phyloP scores from a whole-genome alignment of 2,329 filamentous ascomycete species.

The Fusarium coffeatum region DNA sequence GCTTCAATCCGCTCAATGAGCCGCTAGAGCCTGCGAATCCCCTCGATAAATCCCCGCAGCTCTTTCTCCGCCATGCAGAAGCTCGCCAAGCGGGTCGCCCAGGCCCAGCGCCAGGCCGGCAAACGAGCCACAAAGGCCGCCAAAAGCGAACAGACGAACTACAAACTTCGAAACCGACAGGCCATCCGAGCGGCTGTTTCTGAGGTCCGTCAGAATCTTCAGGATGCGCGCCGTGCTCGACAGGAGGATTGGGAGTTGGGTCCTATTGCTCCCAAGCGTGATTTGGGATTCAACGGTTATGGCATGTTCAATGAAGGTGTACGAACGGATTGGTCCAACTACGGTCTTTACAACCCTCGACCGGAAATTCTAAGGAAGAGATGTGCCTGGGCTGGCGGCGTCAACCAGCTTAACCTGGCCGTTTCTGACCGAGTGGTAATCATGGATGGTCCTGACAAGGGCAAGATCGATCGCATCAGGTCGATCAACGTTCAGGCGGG shows the following conservation, averaged over 20 bases:
- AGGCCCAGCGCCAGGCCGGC: constrained; percentile 73
- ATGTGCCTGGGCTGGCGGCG: constrained; percentile 66
- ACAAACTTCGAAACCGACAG: constrained; percentile 49
- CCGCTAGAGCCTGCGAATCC: constrained; percentile 38
- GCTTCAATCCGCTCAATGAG: constrained; percentile 44
- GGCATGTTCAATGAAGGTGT: constrained; percentile 62
- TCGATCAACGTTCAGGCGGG: constrained; percentile 66
- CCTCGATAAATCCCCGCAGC: constrained; percentile 19
- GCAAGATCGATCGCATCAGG: constrained; percentile 81
- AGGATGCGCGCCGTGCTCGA: constrained; percentile 62
- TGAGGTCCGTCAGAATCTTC: constrained; percentile 53
- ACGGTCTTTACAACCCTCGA: constrained; percentile 46
- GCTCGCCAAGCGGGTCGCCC: constrained; percentile 72
- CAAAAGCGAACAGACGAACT: constrained; percentile 49
- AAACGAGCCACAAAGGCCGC: constrained; percentile 58
- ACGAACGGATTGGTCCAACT: constrained; percentile 53
- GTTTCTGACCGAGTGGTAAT: constrained; percentile 84
- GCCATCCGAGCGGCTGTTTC: constrained; percentile 47
- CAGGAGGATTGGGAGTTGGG: constrained; percentile 84
- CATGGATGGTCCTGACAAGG: constrained; percentile 80
- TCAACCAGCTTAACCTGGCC: constrained; percentile 70
- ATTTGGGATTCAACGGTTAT: constrained; percentile 72
- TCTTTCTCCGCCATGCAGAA: constrained; percentile 70
- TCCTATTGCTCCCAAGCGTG: constrained; percentile 79
- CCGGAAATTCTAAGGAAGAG: constrained; percentile 56